Evolutionary conservation across 139 green algal genomes (phyloP), one percentile per base, ranked within the genome.

Genomic region (Chlorella vulgaris): DNA sequence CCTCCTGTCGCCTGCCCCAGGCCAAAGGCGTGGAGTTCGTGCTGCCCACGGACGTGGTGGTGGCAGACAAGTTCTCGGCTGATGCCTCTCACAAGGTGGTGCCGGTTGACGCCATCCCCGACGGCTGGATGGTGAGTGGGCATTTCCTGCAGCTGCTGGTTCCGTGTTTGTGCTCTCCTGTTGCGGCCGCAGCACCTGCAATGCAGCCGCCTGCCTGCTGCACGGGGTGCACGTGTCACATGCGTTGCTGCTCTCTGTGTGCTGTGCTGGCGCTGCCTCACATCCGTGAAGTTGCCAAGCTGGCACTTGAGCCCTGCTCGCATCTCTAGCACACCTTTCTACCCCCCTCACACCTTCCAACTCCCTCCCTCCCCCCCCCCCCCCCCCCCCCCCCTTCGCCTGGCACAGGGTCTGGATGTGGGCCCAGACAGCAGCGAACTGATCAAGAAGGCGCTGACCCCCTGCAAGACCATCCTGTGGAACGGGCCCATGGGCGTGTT

Each of bases 381-480:
- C 1, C n/a, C 4, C 51, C 42, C 24, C 29, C 53, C 10, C 33
- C 29, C 18, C 24, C 68, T n/a, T n/a, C n/a, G n/a, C n/a, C n/a
- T n/a, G n/a, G n/a, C n/a, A n/a, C n/a, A 84, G 80, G 97, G 97
- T 80, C 91, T 99, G 76, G 97, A 99, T 83, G 96, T 98, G 69
- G 97, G 97, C 75, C 95, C 96, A 19, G 93, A 98, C 74, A 95
- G 90, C 74, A 81, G 96, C 42, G 93, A 97, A 88, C 39, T 86
- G 13, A 96, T 99, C 92, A 83, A 96, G 62, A 86, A 90, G 22
- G 93, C 90, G 26, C 90, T 99, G 71, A 77, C 83, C n/a, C 91
- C 97, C 55, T 94, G 90, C 91, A 96, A 98, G 93, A 98, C 94
- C 60, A 91, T 99, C 55, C 90, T 99, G 66, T 99, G 97, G 97